Evolutionary conservation across 441 rosid species (phyloP), one percentile per base, ranked within the genome.

Genomic region (Adansonia rubrostipa): DNA sequence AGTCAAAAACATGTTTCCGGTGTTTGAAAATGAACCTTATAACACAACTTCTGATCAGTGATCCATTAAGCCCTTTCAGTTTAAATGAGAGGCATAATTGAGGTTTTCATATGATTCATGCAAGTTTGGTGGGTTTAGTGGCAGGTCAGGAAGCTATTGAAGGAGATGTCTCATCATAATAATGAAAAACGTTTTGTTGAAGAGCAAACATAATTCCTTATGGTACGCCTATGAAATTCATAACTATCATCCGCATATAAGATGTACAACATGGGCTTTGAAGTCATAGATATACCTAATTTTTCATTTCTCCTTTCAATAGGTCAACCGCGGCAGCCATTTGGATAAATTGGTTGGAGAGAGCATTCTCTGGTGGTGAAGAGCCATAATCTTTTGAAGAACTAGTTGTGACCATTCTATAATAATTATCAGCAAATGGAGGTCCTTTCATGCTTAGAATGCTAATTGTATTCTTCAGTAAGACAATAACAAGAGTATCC

Each of bases 141-240:
- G 96, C 94, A 90, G 97, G 92, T 91, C 80, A 82, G 88, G 97
- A 70, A 85, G 97, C 90, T 83, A 87, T 80, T 81, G 91, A 92
- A 83, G 93, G 88, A 81, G 91, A 88, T 84, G 61, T 88, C 81
- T 83, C 89, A 78, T 80, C 84, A 72, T 90, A 91, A 86, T 79
- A 84, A 80, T 83, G 84, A 83, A 62, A 82, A 85, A 77, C 75
- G 66, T 82, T 83, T 80, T 82, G 79, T 86, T 82, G 88, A 71
- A 87, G 86, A 85, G 86, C 79, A 85, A 84, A 83, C 74, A 73
- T 87, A 80, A 68, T 81, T 61, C 75, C 81, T 66, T 85, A 74
- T 87, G 98, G 97, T 90, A 91, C 85, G 92, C 83, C 81, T 81
- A 80, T 83, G 72, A 71, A 75, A 66, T 50, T 74, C 62, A 20